phyloP scores from a whole-genome alignment of 495 filamentous ascomycete species.

The Pseudoneurospora amorphoporcata region DNA sequence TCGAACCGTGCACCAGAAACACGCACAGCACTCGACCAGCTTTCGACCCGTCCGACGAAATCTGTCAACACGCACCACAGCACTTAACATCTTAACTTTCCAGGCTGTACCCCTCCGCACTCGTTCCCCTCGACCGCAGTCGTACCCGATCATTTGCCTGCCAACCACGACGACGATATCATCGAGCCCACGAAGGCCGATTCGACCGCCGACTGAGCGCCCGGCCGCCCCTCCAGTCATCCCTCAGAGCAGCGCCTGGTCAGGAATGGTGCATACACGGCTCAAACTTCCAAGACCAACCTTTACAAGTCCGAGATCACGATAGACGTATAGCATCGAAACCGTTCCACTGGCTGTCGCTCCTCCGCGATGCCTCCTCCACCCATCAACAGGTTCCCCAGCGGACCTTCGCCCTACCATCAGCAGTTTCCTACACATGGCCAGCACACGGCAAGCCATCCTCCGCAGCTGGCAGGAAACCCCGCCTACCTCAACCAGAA shows the following conservation, averaged over 20 bases:
- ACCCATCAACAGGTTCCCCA: slow-evolving; percentile 22
- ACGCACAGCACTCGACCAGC: neutral
- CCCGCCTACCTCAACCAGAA: slow-evolving; percentile 46
- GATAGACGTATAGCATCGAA: slow-evolving; percentile 2
- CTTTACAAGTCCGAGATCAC: slow-evolving; percentile 7
- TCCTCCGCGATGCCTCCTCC: slow-evolving; percentile 20
- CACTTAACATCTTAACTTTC: neutral
- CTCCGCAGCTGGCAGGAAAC: slow-evolving; percentile 25
- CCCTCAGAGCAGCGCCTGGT: neutral
- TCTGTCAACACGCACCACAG: neutral
- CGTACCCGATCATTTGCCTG: neutral
- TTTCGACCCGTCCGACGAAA: neutral
- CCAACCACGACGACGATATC: neutral
- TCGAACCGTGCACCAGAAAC: neutral
- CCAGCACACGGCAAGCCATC: slow-evolving; percentile 33
- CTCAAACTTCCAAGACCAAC: neutral
- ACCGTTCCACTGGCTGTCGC: neutral
- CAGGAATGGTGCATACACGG: slow-evolving; percentile 14
- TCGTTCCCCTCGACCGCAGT: neutral
- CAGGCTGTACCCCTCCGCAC: neutral
- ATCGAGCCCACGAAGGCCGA: neutral
- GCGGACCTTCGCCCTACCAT: slow-evolving; percentile 32
- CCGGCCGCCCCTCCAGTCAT: neutral
- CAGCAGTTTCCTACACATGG: slow-evolving; percentile 36
- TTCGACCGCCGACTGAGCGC: neutral